phyloP scores from a whole-genome alignment of 129 eudicot species.

The Smallanthus sonchifolius region DNA sequence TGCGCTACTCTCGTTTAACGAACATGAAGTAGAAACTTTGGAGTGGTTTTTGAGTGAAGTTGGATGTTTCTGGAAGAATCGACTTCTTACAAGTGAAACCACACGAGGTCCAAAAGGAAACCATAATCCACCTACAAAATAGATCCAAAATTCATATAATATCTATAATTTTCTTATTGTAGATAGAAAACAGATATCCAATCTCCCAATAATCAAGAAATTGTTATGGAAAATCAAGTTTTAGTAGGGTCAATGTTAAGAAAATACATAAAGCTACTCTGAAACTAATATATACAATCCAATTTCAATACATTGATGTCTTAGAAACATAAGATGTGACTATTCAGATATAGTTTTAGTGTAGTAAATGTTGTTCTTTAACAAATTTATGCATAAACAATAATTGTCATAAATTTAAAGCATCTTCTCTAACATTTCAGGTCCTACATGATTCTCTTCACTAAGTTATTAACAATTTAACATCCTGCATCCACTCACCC shows the following conservation, averaged over 20 bases:
- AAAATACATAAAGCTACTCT: background rate
- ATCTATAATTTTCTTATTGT: background rate
- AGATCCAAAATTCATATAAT: background rate
- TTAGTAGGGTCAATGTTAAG: background rate
- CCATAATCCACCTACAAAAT: slow-evolving; percentile 23
- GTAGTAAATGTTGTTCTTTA: too few relatives aligned
- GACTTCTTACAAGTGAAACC: background rate
- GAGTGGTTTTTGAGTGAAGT: slow-evolving; percentile 3
- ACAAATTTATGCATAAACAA: too few relatives aligned
- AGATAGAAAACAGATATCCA: background rate
- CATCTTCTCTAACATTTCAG: too few relatives aligned
- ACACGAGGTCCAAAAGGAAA: slow-evolving; percentile 10
- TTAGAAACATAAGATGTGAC: background rate
- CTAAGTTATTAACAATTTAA: too few relatives aligned
- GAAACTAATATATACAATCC: too few relatives aligned
- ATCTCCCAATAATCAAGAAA: background rate
- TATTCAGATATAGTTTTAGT: background rate
- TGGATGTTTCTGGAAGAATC: slow-evolving; percentile 1
- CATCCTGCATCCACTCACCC: too few relatives aligned
- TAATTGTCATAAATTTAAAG: too few relatives aligned
- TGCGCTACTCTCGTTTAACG: slow-evolving; percentile 32
- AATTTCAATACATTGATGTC: too few relatives aligned
- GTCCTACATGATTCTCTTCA: too few relatives aligned
- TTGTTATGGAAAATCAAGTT: background rate
- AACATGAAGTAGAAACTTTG: slow-evolving; percentile 37